Evolutionary conservation across 2,329 filamentous ascomycete genomes (phyloP), one percentile per base, ranked within the genome.

Genomic region (Alternaria angustiovoidea): DNA sequence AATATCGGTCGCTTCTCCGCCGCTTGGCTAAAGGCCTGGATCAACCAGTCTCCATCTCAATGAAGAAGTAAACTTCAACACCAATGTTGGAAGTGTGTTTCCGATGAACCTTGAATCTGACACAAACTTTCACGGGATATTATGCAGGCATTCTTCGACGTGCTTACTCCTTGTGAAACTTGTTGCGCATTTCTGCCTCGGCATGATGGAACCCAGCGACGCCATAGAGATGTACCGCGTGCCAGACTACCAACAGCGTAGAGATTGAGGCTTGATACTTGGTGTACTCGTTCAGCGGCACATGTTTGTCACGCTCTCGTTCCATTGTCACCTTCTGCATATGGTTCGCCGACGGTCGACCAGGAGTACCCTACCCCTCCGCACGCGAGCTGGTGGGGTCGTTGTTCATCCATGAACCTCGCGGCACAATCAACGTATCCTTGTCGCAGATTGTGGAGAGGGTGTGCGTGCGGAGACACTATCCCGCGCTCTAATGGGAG

Each of bases 251-350:
- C 30, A 36, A 36, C 32, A 26, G 20, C 24, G 34, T 38, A 34
- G 41, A 43, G 43, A 48, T 43, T 51, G 42, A 61, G 54, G 55
- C 55, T 54, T 47, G 54, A 54, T 39, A 39, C 20, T 49, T 53
- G 51, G 46, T 44, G 36, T 51, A 48, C 28, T 49, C 48, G 53
- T 62, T 67, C 67, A 69, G 64, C 65, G 63, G 64, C 41, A 57
- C 55, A 44, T 41, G 18, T 11, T 24, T 44, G 62, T 57, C 46
- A 54, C 63, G 56, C 43, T 57, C 51, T 58, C 61, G 63, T 65
- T 60, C 41, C 44, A 62, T 59, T 71, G 70, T 67, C 68, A 75
- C 74, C 74, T 75, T 76, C 72, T 75, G 39, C 26, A 63, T 73
- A 47, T 59, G 67, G 62, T 56, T 61, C 55, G 52, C 38, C 52